phyloP scores from a whole-genome alignment of 2,329 filamentous ascomycete species.

The Ceratocystis colombiana region DNA sequence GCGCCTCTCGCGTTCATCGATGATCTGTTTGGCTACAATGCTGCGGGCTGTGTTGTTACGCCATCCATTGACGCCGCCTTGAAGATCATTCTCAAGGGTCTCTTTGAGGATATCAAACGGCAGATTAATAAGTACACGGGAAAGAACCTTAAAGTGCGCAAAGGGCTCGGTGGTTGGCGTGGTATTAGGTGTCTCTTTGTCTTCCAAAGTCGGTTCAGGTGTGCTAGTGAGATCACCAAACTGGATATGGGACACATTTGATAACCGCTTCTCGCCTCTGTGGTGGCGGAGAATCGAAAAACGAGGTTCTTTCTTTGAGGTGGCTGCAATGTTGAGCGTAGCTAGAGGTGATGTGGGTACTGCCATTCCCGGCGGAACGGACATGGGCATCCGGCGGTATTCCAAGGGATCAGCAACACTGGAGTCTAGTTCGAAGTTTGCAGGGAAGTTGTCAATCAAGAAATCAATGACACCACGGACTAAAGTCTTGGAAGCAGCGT shows the following conservation, averaged over 20 bases:
- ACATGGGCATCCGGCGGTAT: slow-evolving; percentile 36
- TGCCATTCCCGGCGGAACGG: slow-evolving; percentile 21
- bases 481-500: slow-evolving; percentile 45
- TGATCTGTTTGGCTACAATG: slow-evolving; percentile 41
- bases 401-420: slow-evolving; percentile 33
- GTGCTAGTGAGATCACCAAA: slow-evolving; percentile 55
- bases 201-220: slow-evolving; percentile 19
- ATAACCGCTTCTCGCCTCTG: slow-evolving; percentile 27
- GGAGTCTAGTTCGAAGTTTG: slow-evolving; percentile 50
- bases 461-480: slow-evolving; percentile 49
- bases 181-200: slow-evolving; percentile 22
- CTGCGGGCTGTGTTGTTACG: slow-evolving; percentile 40
- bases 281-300: slow-evolving; percentile 21
- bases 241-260: slow-evolving; percentile 49
- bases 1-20: slow-evolving; percentile 49
- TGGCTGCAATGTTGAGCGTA: slow-evolving; percentile 9
- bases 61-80: slow-evolving; percentile 45
- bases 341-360: slow-evolving; percentile 26
- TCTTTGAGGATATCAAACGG: slow-evolving; percentile 58
- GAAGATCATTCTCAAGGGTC: slow-evolving; percentile 47
- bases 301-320: slow-evolving; percentile 14
- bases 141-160: slow-evolving; percentile 44
- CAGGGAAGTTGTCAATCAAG: slow-evolving; percentile 49
- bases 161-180: slow-evolving; percentile 28
- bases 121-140: slow-evolving; percentile 57